phyloP scores from a whole-genome alignment of 2,329 filamentous ascomycete genomes.

The Hypoxylon sp. region DNA sequence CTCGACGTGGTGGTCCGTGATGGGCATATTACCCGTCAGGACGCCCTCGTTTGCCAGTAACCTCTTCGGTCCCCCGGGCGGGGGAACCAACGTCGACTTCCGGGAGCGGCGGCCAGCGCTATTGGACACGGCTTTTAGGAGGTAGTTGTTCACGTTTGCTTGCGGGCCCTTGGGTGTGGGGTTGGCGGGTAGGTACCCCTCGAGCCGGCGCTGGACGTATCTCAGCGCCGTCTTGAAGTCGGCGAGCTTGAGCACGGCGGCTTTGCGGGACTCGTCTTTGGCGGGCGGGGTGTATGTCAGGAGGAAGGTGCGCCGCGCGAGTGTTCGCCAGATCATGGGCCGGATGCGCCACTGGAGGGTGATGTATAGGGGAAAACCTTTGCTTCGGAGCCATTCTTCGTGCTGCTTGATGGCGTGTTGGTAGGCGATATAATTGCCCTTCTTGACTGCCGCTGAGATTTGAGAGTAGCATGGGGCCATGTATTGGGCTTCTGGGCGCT shows the following conservation, averaged over 20 bases:
- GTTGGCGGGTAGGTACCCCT: conserved; percentile 67
- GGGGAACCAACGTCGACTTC: conserved; percentile 63
- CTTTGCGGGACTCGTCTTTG: conserved; percentile 68
- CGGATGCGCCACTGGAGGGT: conserved; percentile 77
- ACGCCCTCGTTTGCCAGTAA: conserved; percentile 72
- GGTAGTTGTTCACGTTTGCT: conserved; percentile 64
- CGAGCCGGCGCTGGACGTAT: conserved; percentile 75
- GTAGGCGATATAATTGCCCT: conserved; percentile 82
- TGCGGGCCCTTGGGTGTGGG: conserved; percentile 53
- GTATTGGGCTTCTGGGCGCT: conserved; percentile 77
- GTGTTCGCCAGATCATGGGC: conserved; percentile 85
- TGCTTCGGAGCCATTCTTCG: conserved; percentile 81
- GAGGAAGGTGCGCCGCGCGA: conserved; percentile 83
- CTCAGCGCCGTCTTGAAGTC: conserved; percentile 75
- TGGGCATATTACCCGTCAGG: conserved; percentile 73
- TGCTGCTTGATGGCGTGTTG: conserved; percentile 75
- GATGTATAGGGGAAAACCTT: conserved; percentile 81
- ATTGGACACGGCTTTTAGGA: conserved; percentile 68
- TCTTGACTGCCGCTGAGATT: conserved; percentile 78
- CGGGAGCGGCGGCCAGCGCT: conserved; percentile 53
- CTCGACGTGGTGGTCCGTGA: conserved; percentile 78
- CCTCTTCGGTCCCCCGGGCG: conserved; percentile 62
- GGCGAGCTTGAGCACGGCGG: conserved; percentile 81
- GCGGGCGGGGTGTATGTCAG: conserved; percentile 80
- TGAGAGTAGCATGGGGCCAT: conserved; percentile 78